These are phyloP conservation scores for Ogataea chonburiensis DNA, from an alignment of 805 yeast genomes.

Conservation along the genomic window DNA sequence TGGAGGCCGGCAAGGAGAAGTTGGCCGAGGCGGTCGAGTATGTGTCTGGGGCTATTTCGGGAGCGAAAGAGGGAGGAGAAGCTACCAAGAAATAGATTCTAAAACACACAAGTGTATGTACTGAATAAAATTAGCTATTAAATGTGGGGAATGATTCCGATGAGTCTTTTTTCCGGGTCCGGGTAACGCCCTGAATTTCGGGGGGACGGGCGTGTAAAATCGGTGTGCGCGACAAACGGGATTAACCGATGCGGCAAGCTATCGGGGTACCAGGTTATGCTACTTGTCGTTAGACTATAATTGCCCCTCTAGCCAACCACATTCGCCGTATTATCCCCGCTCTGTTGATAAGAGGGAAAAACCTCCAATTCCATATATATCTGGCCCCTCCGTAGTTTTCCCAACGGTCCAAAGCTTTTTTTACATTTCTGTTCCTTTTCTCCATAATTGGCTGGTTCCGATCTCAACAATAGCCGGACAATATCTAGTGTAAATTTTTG, in stretches of 20 bases:
- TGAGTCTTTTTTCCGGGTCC: constrained; percentile 4
- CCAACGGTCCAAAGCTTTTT: constrained; percentile 1
- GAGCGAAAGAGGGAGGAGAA: constrained; percentile 44
- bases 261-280: constrained; percentile 3
- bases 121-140: neutral
- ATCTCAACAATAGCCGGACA: constrained; percentile 9
- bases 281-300: constrained; percentile 5
- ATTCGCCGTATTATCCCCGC: constrained; percentile 6
- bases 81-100: constrained; percentile 22
- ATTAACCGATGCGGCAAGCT: constrained; percentile 11
- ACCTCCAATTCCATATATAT: neutral
- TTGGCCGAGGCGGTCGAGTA: constrained; percentile 50
- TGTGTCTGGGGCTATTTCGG: constrained; percentile 61
- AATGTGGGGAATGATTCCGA: constrained; percentile 12
- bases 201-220: constrained; percentile 4
- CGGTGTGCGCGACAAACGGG: constrained; percentile 6
- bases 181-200: neutral
- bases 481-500: constrained; percentile 2
- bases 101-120: neutral
- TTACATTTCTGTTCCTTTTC: constrained; percentile 9
- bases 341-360: constrained; percentile 3
- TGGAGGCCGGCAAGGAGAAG: constrained; percentile 49
- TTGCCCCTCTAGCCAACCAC: constrained; percentile 6
- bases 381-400: neutral
- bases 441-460: constrained; percentile 12